Evolutionary conservation across 2,329 filamentous ascomycete genomes (phyloP), one percentile per base, ranked within the genome.

Genomic region (Diaporthe citrichinensis): DNA sequence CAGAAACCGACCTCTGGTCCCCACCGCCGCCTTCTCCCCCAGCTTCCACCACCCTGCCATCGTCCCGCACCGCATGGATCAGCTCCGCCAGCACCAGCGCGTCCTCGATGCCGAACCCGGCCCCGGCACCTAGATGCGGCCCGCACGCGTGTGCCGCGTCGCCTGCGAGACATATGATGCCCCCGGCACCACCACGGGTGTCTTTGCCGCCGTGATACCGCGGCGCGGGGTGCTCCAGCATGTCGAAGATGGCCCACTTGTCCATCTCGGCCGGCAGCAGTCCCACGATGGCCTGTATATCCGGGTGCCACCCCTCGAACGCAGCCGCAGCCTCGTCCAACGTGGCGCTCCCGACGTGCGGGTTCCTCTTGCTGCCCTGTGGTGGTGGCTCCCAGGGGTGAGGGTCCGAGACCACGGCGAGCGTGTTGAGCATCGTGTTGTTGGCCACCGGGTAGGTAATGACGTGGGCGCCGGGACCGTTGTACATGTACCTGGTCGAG

Each of bases 361-460:
- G 78, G 12, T 76, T 79, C 61, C 78, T 79, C 59, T 78, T 78
- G 23, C 77, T 77, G 39, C 46, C 67, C 12, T 76, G 62, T 1
- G 77, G 74, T 1, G 77, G 76, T 78, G 78, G 78, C 39, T 31
- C 55, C 87, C 87, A 89, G 5, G 82, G 78, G 0, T 79, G 73
- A 0, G 83, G 78, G 46, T 87, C 83, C 0, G 84, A 82, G 51
- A 85, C 81, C 20, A 86, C 84, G 65, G 90, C 88, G 1, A 90
- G 86, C 2, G 90, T 85, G 79, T 93, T 93, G 82, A 93, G 87
- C 4, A 88, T 85, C 12, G 85, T 84, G 14, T 87, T 88, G n/a
- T 86, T 84, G 8, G 89, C 88, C 14, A 93, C 90, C 0, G 92
- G 90, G 79, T 93, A 93, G 0, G 88, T 91, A 34, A 93, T 84